Percentiles rank a stretch among this genome's conserved stretches.
Evolutionary conservation across 208 protist species (phyloP).

Genomic region (Leishmania tarentolae): DNA sequence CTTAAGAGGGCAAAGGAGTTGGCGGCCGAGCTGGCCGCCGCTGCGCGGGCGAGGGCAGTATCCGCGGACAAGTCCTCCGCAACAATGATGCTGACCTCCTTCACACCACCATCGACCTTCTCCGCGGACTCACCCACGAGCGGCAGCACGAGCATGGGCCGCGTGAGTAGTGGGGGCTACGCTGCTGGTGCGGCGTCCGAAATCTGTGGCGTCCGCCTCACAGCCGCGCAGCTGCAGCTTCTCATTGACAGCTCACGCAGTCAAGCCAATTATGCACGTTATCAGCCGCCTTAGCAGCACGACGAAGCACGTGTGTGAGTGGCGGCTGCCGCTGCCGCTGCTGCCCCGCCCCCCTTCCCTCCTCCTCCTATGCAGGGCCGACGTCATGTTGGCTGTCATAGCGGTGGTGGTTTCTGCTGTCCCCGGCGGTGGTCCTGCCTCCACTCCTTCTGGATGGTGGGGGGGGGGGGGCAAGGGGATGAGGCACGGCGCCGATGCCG

Average conservation of each 20-base stretch:
- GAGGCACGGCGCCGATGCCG: not conserved
- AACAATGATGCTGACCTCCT: not conserved
- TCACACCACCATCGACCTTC: slow-evolving; percentile 14
- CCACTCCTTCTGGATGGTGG: not conserved
- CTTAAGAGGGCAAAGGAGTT: slow-evolving; percentile 24
- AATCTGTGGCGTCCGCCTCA: slow-evolving; percentile 25
- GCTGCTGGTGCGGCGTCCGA: not conserved
- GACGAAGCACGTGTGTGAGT: not conserved
- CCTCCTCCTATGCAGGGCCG: not conserved
- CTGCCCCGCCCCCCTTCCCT: not conserved
- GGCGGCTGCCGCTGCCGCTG: not conserved
- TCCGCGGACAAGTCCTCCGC: slow-evolving; percentile 9
- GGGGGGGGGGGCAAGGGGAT: too few relatives aligned
- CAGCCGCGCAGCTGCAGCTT: slow-evolving; percentile 26
- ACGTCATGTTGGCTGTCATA: not conserved
- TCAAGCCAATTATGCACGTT: slow-evolving; percentile 16
- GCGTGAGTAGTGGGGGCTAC: slow-evolving; percentile 12
- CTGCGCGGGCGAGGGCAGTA: slow-evolving; percentile 11
- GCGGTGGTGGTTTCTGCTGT: too few relatives aligned
- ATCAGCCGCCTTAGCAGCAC: slow-evolving; percentile 9
- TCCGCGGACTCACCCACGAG: slow-evolving; percentile 10
- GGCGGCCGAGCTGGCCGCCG: slow-evolving; percentile 21
- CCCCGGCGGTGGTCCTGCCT: not conserved
- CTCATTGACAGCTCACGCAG: slow-evolving; percentile 24
- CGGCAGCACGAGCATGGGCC: slow-evolving; percentile 18